Evolutionary conservation across 2,329 filamentous ascomycete species (phyloP), one percentile per base, ranked within the genome.

Genomic region (Dactylellina parvicollis): DNA sequence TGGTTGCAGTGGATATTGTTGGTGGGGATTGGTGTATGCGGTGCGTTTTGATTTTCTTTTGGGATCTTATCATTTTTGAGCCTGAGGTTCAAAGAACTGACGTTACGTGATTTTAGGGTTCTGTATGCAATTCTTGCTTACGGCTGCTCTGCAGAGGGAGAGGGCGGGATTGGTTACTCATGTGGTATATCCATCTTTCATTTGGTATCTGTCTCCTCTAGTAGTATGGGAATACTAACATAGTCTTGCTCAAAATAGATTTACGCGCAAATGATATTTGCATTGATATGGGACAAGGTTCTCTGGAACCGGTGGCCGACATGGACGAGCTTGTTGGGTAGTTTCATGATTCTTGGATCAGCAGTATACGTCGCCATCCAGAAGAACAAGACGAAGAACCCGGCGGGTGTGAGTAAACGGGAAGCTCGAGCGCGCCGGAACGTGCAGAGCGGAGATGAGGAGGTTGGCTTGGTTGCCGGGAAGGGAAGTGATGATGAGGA

Each of bases 61-160:
- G 0, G 86, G 76, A 80, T 79, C 20, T 83, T 86, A 76, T 80
- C 79, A 1, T 77, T 83, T 26, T 82, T 83, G 1, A 76, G 80
- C 2, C 79, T 82, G 24, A 96, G 10, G 59, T 88, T 0, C 0
- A 18, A 24, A 5, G 18, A 22, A n/a, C 28, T 54, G 49, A 34
- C 18, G 18, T 85, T 88, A 34, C 82, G 96, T 2, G 91, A 90
- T 0, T 78, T 87, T 89, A 75, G 93, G 93, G 0, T 94, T 96
- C 78, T 80, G 90, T 20, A 90, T 94, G 86, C 93, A 96, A 85
- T 92, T 92, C 76, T 84, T 96, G n/a, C 82, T 96, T 16, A 95
- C 92, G 0, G 86, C 87, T 0, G 92, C 92, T 0, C 81, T 97
- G 50, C 84, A 89, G 22, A 87, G 89, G 73, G 90, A 93, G 78